Base-by-base conservation (phyloP, 176 grass and related monocot genomes). In the Hordeum marinum region DNA sequence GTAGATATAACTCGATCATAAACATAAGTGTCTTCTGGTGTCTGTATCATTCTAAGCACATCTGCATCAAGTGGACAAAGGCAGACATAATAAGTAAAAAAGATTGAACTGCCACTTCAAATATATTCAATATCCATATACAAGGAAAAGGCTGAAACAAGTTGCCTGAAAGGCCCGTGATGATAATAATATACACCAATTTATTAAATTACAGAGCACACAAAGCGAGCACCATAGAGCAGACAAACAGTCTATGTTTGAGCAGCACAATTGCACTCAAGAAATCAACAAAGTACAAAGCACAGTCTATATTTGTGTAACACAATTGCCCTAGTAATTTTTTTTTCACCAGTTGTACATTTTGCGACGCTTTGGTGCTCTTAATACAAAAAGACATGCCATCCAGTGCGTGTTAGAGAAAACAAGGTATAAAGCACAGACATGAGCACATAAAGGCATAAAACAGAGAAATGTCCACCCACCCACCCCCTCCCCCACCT, bases 41-140 rank as follows among this genome's bases (percentile, higher is more conserved):
- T 86, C 50, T 95, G 93, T 92, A 98, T 95, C 82, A 92, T 95
- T 83, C 96, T 91, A 69, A 98, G 89, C 63, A 98, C 91, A 95
- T 95, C 96, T 98, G 87, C 82, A 83, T 60, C 67, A 79, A 63
- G 92, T 77, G 82, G 45, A 77, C 68, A 88, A 71, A 63, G 67
- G 27, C 78, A 80, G 62, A 84, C 13, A 43, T 7, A 68, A 48
- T 57, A 62, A 72, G 18, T 57, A 14, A 72, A 64, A 86, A 15
- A 83, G 73, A 86, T 83, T 2, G 9, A 86, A 71, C n/a, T 88
- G 42, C 8, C 24, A 72, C 12, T 88, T 83, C 41, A 71, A 79
- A 45, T 78, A 25, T 60, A 66, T 76, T 32, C 39, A 39, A 17
- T 55, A 70, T 27, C 59, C 59, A 75, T 76, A 74, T 25, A 82